phyloP scores from a whole-genome alignment of 2,329 filamentous ascomycete species.

The Zasmidium cellare region DNA sequence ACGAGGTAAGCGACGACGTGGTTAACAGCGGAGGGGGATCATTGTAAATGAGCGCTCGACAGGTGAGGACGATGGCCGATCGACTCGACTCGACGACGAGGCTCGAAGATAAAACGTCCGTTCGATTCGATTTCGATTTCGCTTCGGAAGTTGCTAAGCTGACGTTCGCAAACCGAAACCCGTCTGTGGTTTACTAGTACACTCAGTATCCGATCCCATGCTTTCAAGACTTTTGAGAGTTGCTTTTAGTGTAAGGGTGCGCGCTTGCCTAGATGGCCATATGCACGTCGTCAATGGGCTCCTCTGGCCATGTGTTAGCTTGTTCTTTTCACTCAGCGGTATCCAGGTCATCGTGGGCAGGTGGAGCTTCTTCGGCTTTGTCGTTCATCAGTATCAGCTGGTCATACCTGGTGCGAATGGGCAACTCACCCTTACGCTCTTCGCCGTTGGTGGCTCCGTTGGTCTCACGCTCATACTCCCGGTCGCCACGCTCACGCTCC shows the following conservation, averaged over 20 bases:
- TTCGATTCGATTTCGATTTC: not conserved
- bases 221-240: not conserved
- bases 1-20: not conserved
- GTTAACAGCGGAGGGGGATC: not conserved
- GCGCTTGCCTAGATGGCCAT: not conserved
- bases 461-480: slow-evolving; percentile 27
- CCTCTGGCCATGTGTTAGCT: not conserved
- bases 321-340: slow-evolving; percentile 70
- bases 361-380: slow-evolving; percentile 61
- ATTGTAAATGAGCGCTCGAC: not conserved
- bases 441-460: slow-evolving; percentile 67
- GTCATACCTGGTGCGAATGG: slow-evolving; percentile 6
- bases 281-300: not conserved
- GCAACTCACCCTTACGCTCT: slow-evolving; percentile 75
- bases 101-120: not conserved
- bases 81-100: not conserved
- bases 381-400: slow-evolving; percentile 27
- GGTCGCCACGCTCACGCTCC: slow-evolving; percentile 59
- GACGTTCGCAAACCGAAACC: not conserved
- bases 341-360: slow-evolving; percentile 91
- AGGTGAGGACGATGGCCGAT: not conserved
- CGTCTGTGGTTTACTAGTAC: slow-evolving; percentile 5
- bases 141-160: slow-evolving; percentile 1
- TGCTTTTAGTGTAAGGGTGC: not conserved
- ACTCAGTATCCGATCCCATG: slow-evolving; percentile 4